phyloP scores from a whole-genome alignment of 495 filamentous ascomycete genomes.

The Penicillium arizonense region DNA sequence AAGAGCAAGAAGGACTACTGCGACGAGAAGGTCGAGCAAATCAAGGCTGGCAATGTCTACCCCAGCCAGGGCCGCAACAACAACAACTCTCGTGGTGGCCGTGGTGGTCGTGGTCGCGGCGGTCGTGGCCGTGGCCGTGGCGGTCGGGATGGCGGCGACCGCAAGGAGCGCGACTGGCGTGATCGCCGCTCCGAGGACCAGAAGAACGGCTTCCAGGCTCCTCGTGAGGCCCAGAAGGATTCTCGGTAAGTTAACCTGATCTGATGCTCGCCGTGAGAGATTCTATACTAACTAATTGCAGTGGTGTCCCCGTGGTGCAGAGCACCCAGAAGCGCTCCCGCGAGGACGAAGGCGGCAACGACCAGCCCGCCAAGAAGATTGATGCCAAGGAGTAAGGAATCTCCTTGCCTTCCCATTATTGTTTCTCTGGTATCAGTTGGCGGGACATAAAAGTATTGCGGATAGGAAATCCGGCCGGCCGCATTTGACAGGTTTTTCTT shows the following conservation, averaged over 20 bases:
- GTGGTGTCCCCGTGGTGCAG: constrained; percentile 48
- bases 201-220: constrained; percentile 55
- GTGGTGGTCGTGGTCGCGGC: constrained; percentile 32
- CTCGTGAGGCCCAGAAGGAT: constrained; percentile 40
- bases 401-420: constrained; percentile 15
- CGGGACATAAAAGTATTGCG: constrained; percentile 26
- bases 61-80: constrained; percentile 42
- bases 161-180: constrained; percentile 65
- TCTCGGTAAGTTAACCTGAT: constrained; percentile 35
- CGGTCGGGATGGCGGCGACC: constrained; percentile 27
- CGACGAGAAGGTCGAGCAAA: constrained; percentile 71
- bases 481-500: constrained; percentile 8
- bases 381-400: constrained; percentile 43
- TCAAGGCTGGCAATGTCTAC: constrained; percentile 67
- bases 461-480: constrained; percentile 16
- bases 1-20: constrained; percentile 87
- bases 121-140: constrained; percentile 30
- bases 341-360: constrained; percentile 38
- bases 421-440: constrained; percentile 17
- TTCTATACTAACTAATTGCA: constrained; percentile 14
- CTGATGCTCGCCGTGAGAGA: neutral
- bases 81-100: constrained; percentile 24
- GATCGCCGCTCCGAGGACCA: constrained; percentile 64
- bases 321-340: constrained; percentile 52
- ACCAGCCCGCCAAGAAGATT: constrained; percentile 48